Evolutionary conservation across 2,329 filamentous ascomycete genomes (phyloP).

Genomic region (Diaporthe sp.): DNA sequence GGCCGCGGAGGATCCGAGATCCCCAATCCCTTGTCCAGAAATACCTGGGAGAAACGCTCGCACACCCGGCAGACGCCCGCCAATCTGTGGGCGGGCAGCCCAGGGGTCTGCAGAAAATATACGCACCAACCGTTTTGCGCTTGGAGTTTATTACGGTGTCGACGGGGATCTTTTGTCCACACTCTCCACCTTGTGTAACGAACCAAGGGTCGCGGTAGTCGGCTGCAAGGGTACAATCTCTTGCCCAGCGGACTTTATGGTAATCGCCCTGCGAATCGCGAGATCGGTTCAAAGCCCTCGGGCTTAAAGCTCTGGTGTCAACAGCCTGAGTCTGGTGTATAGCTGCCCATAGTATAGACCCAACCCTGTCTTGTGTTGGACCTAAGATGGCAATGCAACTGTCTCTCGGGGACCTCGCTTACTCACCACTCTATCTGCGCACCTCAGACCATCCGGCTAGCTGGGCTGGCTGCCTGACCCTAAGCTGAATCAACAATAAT

Average conservation of each 20-base stretch:
- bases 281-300: constrained; percentile 3
- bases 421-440: constrained; percentile 34
- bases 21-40: constrained; percentile 29
- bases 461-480: background rate
- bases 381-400: constrained; percentile 2
- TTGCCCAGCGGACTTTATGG: background rate
- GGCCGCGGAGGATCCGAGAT: constrained; percentile 33
- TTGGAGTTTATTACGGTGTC: background rate
- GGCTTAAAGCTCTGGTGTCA: background rate
- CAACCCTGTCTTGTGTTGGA: background rate
- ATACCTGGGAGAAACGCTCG: constrained; percentile 10
- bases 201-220: constrained; percentile 11
- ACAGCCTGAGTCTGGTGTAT: background rate
- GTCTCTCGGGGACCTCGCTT: constrained; percentile 29
- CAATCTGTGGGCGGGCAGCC: background rate
- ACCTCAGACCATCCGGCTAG: background rate
- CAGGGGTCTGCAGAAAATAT: constrained; percentile 8
- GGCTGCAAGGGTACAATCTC: constrained; percentile 3
- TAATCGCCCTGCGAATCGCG: constrained; percentile 10
- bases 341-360: background rate
- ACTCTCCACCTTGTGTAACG: constrained; percentile 13
- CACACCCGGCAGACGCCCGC: constrained; percentile 1
- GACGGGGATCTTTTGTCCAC: constrained; percentile 32
- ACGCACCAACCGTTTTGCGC: constrained; percentile 10
- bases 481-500: background rate